Base-by-base conservation (phyloP, 805 yeast species). In the Cyberlindnera maclurae region DNA sequence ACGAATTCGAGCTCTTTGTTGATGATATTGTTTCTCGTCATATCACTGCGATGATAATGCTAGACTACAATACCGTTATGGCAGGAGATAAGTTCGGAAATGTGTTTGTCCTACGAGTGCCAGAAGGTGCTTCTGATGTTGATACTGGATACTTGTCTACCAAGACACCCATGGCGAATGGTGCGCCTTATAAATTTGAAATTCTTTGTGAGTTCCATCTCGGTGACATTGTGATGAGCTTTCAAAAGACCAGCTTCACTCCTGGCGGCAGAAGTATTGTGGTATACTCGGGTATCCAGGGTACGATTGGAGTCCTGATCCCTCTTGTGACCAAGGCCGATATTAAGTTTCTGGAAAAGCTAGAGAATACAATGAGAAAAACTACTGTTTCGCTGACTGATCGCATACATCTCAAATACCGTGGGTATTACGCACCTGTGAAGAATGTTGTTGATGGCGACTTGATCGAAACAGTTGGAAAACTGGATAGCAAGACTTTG, bases 31-130 rank as follows among this genome's bases (percentile, higher is more conserved):
- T 80, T 29, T 68, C 78, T 26, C 64, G 96, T 26, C 83, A 82
- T 51, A 68, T 82, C 4, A 81, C 94, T 0, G 49, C 77, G 3
- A 49, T 82, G 31, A 53, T 67, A 3, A 61, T 75, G 46, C 60
- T 93, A 5, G 97, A 93, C 55, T 73, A 76, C 44, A 77, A 77
- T 40, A 87, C 96, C 0, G 74, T 83, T 1, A 64, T 82, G 30
- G 86, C 85, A 1, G 96, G 96, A 12, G 97, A 93, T 56, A 80
- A 79, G 52, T 87, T 83, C 60, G 97, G 97, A 1, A 85, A 82
- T 49, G 34, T 88, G 0, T 78, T 81, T 59, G 71, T 84, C 1
- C 60, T 86, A 30, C 64, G 96, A 42, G 59, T 82, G 30, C 74
- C 82, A 0, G 60, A 61, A n/a, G 62, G 67, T 4, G 64, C 68